Evolutionary conservation across 1,139 yeast genomes (phyloP).

Genomic region (Kurtzmaniella quercitrusa): DNA sequence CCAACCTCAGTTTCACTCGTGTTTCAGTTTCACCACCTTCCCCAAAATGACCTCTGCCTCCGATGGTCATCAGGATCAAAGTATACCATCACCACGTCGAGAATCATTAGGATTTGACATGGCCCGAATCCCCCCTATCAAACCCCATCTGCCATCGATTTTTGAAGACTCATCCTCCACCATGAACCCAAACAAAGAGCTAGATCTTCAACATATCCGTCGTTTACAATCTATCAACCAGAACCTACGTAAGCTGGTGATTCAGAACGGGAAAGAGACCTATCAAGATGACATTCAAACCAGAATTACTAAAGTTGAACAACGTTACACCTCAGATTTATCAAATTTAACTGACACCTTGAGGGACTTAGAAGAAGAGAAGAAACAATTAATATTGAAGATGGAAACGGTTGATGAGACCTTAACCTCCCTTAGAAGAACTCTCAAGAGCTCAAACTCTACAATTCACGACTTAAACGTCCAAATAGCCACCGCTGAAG

Average conservation of each 20-base stretch:
- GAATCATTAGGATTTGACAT: not conserved
- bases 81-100: not conserved
- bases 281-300: conserved; percentile 1
- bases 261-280: not conserved
- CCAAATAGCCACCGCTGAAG: conserved; percentile 15
- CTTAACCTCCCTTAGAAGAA: conserved; percentile 18
- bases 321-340: conserved; percentile 3
- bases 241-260: not conserved
- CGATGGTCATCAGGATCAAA: not conserved
- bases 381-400: conserved; percentile 13
- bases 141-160: not conserved
- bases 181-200: not conserved
- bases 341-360: conserved; percentile 1
- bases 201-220: conserved; percentile 6
- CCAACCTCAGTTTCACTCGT: not conserved
- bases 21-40: too few species aligned
- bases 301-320: conserved; percentile 4
- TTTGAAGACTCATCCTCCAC: not conserved
- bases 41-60: not conserved
- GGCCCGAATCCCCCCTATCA: not conserved
- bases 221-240: conserved; percentile 1
- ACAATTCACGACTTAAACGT: conserved; percentile 17
- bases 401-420: conserved; percentile 20
- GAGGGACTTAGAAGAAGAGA: conserved; percentile 13
- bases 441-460: conserved; percentile 17